Base-by-base conservation (phyloP, 192 early-diverging fungal species). In the Entrophospora sp. region DNA sequence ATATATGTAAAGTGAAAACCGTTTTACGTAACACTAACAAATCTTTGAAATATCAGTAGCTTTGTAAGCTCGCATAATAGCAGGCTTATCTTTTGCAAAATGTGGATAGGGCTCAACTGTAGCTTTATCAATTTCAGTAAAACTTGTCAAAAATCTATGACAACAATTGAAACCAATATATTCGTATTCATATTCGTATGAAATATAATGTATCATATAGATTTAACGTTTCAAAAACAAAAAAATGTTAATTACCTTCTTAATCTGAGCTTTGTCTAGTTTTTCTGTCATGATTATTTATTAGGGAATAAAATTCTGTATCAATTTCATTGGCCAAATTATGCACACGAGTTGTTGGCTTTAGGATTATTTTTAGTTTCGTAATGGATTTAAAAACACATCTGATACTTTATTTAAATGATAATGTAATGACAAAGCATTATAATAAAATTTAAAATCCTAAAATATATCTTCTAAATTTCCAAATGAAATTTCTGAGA, bases 21-120 rank as follows among this genome's bases (percentile, higher is more conserved):
- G 24, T 24, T n/a, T n/a, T n/a, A 20, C 1, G 24, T n/a, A n/a
- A n/a, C n/a, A 1, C 6, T 27, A 25, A 43, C 58, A 27, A 42
- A 60, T 37, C 34, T 60, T 60, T 60, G 58, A 60, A 24, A 37
- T 38, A 16, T 60, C 58, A 24, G 58, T 37, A 42, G 58, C 58
- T 60, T 60, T 60, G 16, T 60, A 60, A 60, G 58, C 58, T 42
- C 58, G 58, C 58, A 60, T 43, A 37, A 60, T 37, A 37, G 36
- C 58, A 20, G 58, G 58, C 8, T 60, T 60, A 25, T 60, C 37
- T 37, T 60, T 38, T 31, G 58, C 37, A 25, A 60, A 20, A 22
- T 60, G 34, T 27, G 58, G 58, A 22, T 43, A 60, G 10, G 40
- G 58, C 14, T 60, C 37, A 13, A 60, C 40, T 2, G 20, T 37